Evolutionary conservation across 2,329 filamentous ascomycete genomes (phyloP), one percentile per base, ranked within the genome.

Genomic region (Colletotrichum zoysiae): DNA sequence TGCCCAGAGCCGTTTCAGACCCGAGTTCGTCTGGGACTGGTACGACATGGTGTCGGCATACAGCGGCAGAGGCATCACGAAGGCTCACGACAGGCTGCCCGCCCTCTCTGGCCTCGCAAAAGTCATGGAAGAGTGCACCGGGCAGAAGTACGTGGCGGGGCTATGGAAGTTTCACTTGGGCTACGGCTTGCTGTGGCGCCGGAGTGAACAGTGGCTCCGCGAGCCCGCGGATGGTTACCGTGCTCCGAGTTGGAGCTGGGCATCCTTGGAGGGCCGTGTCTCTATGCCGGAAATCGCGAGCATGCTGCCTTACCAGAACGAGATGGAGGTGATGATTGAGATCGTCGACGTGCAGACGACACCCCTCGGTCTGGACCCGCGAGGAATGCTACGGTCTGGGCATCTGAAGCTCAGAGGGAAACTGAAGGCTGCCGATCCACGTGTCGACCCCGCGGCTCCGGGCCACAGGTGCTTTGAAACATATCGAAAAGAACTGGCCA

Each of bases 211-310:
- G 20, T 61, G 59, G 59, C 59, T 50, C 6, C 26, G 23, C 33
- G 1, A 44, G 14, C 59, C 42, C 3, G n/a, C 30, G 18, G 30
- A 38, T 33, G 59, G 44, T 14, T 61, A 48, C 30, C 59, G 59
- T 20, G 59, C 59, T 5, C 59, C 59, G 16, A 61, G 42, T 8
- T 61, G 59, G 59, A 61, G 59, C 8, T 61, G 59, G 59, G 59
- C 44, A 1, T 61, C 59, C 23, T 14, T 61, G 18, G 59, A 61
- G 44, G 44, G 59, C 9, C 30, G n/a, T 12, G 14, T 61, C 11
- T n/a, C 5, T 4, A 26, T 61, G 59, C 59, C 42, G 18, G 20
- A 40, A 9, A n/a, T 42, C 4, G 33, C 14, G 16, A 42, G 4
- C 33, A 51, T 63, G 11, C 14, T 30, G 23, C n/a, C 60, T 18